Evolutionary conservation across 164 flowering plant species (phyloP), one percentile per base, ranked within the genome.

Genomic region (Warburgia ugandensis): DNA sequence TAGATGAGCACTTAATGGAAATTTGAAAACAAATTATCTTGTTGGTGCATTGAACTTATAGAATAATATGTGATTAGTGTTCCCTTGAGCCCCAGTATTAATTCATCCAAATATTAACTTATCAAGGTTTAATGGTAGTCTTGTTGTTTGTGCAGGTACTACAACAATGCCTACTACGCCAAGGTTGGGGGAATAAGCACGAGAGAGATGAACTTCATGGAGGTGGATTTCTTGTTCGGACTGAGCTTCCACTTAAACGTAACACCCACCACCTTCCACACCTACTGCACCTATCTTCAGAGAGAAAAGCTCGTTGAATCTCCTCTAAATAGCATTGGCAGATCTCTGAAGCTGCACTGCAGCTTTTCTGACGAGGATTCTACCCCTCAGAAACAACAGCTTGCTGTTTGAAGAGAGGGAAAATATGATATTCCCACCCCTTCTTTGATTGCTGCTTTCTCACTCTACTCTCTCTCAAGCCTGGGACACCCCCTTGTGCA

Each of bases 161-260:
- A 90, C 70, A 86, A 82, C 75, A 90, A 90, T 79, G 95, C 97
- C 12, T 89, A 89, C 66, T 89, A 84, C 69, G 97, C 92, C n/a
- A 85, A 81, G 72, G 84, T 89, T 1, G 97, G 97, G 67, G 95
- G 97, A 39, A 84, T 89, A 40, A 81, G 82, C 81, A 82, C 77
- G 45, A 51, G 40, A 54, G 97, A 90, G 72, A 86, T 90, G 86
- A 90, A 90, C 47, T 78, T 67, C 47, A 82, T 91, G 39, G 97
- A 91, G 56, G 65, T 91, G 68, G 94, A 86, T 58, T 91, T 91
- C 59, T 60, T 91, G 20, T 91, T 91, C 67, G 89, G 91, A n/a
- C 50, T 91, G 42, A 75, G 89, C 14, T 91, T 91, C 64, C 73
- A 83, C 3, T 64, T 91, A 31, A 84, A 87, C 56, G 94, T 91